Evolutionary conservation across 1,139 yeast genomes (phyloP), one percentile per base, ranked within the genome.

Genomic region (Kluyveromyces marxianus): DNA sequence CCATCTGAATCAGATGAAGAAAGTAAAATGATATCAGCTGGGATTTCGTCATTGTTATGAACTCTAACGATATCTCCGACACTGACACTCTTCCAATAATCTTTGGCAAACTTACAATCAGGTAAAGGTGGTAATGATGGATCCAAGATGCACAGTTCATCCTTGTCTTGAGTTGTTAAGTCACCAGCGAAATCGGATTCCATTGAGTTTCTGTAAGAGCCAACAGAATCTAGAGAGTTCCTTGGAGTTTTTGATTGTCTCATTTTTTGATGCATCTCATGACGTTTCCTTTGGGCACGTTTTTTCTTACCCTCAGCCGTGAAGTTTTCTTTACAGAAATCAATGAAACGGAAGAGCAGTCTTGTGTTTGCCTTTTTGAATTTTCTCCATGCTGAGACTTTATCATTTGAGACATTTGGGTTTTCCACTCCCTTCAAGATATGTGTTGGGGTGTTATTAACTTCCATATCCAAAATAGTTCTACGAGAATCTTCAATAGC

Each of bases 401-500:
- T 72, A 50, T 83, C 66, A 41, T 75, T 82, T n/a, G 77, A 69
- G n/a, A 84, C 88, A 60, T 92, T 92, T 32, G 77, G 77, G 65
- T 92, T 92, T 37, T 74, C 71, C 50, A 86, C 66, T 30, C 95
- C 92, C 37, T 69, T 66, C 37, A 92, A 69, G 45, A 87, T 72
- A 63, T 87, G 95, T 2, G 95, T 86, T 21, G 84, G 79, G 6
- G 90, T 84, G 62, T 92, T 90, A 62, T 92, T 92, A 54, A 92
- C 79, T 58, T 90, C 95, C 54, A 80, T 68, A 66, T 92, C 98
- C 53, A 83, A 74, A 3, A 76, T 68, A 0, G 88, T 82, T 63
- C 98, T 78, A 57, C 94, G 77, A 48, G 88, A 90, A 67, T 92
- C 98, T 66, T 92, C 98, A 52, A 92, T 73, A 1, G 95, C 97